phyloP scores from a whole-genome alignment of 306 rosid genomes.

The Carpinus viminea region DNA sequence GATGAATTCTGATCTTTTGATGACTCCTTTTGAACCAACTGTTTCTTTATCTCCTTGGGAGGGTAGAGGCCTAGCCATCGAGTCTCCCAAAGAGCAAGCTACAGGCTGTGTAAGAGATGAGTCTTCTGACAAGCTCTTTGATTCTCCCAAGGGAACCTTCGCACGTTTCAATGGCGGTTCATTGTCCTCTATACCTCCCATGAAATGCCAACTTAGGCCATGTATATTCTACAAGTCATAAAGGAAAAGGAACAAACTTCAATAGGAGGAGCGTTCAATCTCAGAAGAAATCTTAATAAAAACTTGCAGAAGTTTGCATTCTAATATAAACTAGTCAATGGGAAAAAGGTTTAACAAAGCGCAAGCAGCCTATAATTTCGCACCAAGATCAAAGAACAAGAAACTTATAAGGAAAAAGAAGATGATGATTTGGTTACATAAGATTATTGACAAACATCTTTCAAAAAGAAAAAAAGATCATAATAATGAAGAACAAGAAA shows the following conservation, averaged over 20 bases:
- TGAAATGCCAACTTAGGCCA: constrained; percentile 26
- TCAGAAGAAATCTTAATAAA: background rate
- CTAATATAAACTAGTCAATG: background rate
- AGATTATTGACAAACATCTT: background rate
- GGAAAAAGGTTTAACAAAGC: background rate
- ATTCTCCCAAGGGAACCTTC: constrained; percentile 12
- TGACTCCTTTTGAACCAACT: constrained; percentile 17
- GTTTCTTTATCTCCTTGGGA: constrained; percentile 21
- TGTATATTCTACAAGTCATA: constrained; percentile 13
- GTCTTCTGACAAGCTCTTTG: constrained; percentile 16
- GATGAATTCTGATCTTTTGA: constrained; percentile 24
- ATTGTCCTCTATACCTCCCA: constrained; percentile 26
- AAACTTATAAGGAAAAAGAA: background rate
- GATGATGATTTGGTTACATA: background rate
- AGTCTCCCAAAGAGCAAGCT: constrained; percentile 19
- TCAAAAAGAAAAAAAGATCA: background rate
- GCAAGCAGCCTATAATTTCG: background rate
- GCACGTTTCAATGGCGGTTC: constrained; percentile 21
- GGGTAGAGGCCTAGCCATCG: constrained; percentile 25
- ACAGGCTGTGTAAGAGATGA: background rate
- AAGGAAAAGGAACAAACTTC: constrained; percentile 8
- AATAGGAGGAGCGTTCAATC: background rate
- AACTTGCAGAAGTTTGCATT: background rate
- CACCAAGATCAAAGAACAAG: background rate
- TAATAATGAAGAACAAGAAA: background rate